Evolutionary conservation across 768 basidiomycete genomes (phyloP).

Genomic region (Tulasnella sp.): DNA sequence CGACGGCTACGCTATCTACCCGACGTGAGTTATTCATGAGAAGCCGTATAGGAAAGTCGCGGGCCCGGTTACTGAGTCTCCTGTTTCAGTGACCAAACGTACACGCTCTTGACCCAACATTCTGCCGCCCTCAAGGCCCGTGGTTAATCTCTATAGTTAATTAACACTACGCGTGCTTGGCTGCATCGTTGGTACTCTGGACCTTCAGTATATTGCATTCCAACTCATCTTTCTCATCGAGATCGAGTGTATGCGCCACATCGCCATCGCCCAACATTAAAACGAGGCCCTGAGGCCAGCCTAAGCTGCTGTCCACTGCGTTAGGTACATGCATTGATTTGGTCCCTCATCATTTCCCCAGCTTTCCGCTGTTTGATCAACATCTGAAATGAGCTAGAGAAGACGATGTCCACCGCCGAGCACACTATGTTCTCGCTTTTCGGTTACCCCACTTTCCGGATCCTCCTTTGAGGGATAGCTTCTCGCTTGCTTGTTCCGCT

Average conservation of each 20-base stretch:
- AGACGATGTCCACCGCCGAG: constrained; percentile 31
- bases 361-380: too few species aligned
- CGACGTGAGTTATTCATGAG: constrained; percentile 28
- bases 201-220: neutral
- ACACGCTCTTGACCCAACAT: constrained; percentile 42
- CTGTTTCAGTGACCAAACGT: constrained; percentile 40
- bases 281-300: too few species aligned
- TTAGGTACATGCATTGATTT: too few species aligned
- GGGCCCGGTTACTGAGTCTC: neutral
- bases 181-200: neutral
- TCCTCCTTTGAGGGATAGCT: too few species aligned
- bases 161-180: neutral
- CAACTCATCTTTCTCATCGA: neutral
- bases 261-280: too few species aligned
- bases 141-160: constrained; percentile 28
- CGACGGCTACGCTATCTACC: constrained; percentile 51
- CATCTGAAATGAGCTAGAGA: too few species aligned
- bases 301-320: too few species aligned
- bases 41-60: too few species aligned
- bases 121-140: constrained; percentile 47
- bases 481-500: too few species aligned
- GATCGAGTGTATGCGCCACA: too few species aligned
- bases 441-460: neutral
- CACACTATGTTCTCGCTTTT: neutral
- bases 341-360: too few species aligned